phyloP scores from a whole-genome alignment of 2,329 filamentous ascomycete species.

The Coniochaeta sp. region DNA sequence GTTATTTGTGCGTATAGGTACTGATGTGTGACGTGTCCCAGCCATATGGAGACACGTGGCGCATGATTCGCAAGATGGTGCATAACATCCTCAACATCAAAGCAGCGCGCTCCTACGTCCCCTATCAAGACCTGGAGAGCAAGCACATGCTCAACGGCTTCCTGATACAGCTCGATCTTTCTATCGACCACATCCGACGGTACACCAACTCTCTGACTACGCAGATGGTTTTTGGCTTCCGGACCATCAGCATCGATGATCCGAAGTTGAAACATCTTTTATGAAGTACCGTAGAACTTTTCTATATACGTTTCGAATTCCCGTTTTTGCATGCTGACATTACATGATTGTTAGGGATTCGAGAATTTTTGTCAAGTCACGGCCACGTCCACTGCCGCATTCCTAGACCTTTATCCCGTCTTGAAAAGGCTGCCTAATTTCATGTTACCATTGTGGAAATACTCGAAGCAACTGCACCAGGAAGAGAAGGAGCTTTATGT shows the following conservation, averaged over 20 bases:
- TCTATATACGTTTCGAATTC: not conserved
- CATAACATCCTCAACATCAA: slow-evolving; percentile 31
- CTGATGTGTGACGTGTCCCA: not conserved
- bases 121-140: slow-evolving; percentile 47
- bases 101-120: slow-evolving; percentile 35
- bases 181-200: slow-evolving; percentile 21
- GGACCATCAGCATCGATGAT: slow-evolving; percentile 8
- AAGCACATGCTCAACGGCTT: slow-evolving; percentile 42
- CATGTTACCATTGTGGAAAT: slow-evolving; percentile 24
- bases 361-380: slow-evolving; percentile 28
- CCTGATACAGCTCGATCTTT: slow-evolving; percentile 30
- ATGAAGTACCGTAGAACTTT: not conserved
- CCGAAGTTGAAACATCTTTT: slow-evolving; percentile 9
- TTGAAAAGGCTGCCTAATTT: slow-evolving; percentile 32
- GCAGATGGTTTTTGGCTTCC: slow-evolving; percentile 12
- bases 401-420: slow-evolving; percentile 36
- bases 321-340: too few species aligned
- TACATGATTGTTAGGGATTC: slow-evolving; percentile 14
- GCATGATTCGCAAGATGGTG: not conserved
- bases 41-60: not conserved
- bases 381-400: slow-evolving; percentile 28
- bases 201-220: slow-evolving; percentile 10
- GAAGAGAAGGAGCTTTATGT: slow-evolving; percentile 29
- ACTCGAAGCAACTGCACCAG: slow-evolving; percentile 29
- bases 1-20: too few species aligned